Base-by-base conservation (phyloP, 768 basidiomycete species). In the Pleurotus tuber-regium region DNA sequence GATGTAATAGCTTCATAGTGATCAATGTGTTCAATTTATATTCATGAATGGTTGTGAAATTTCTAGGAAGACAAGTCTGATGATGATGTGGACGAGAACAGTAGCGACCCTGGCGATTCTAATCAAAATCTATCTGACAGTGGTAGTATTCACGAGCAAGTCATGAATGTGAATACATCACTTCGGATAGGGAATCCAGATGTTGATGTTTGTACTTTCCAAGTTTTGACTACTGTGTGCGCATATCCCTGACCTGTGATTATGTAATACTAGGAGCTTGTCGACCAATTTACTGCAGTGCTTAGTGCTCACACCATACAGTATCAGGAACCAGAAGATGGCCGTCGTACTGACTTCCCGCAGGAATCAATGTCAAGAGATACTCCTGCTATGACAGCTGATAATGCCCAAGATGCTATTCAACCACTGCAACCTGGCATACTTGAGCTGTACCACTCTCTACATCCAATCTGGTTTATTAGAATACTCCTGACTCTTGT, bases 401-500 rank as follows among this genome's bases (percentile, higher is more conserved):
- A 14, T 31, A 31, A 14, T 31, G 30, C n/a, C n/a, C n/a, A n/a
- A n/a, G n/a, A n/a, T n/a, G 30, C 30, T 8, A 8, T 31, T 7
- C 30, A 8, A 14, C 8, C 30, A 14, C 30, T 31, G 30, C 30
- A 8, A 31, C 30, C 30, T 8, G 30, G 7, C 7, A 14, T 31
- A 14, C 30, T 31, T 14, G 29, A 18, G 16, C 21, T 50, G 9
- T 51, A 51, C 29, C 9, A 43, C 18, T 18, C 19, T n/a, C 12
- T 38, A 12, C 58, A 60, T 51, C 8, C 23, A 4, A 29, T 4
- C 9, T 61, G 61, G 61, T 59, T 46, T 42, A 47, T 56, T 3
- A 41, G 50, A 7, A 43, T 53, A 19, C 49, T 56, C 11, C 16
- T 61, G 8, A 9, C 56, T 14, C 50, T 62, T 16, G 51, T 61